Evolutionary conservation across 148 eudicot species (phyloP).

Genomic region (Pouteria glomerata): DNA sequence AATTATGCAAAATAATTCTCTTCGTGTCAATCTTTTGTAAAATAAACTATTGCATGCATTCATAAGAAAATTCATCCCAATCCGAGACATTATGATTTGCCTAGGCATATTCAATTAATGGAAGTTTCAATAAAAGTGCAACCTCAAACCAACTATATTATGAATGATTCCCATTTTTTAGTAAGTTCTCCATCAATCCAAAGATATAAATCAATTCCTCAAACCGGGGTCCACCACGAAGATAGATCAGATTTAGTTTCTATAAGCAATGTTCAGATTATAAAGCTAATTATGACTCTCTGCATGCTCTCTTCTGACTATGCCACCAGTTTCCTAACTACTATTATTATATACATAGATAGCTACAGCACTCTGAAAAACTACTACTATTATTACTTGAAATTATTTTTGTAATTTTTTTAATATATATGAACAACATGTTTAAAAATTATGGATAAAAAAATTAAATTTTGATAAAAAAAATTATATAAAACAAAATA

Average conservation of each 20-base stretch:
- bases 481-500: no score
- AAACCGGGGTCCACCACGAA: background rate
- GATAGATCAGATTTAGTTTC: background rate
- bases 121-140: slow-evolving; percentile 1
- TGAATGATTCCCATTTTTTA: background rate
- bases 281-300: background rate
- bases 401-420: no score
- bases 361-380: no score
- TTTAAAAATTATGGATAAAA: no score
- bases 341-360: no score
- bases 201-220: background rate
- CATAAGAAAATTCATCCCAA: background rate
- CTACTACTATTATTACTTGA: no score
- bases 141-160: background rate
- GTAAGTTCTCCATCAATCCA: background rate
- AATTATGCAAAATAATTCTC: background rate
- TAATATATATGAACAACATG: no score
- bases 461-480: no score
- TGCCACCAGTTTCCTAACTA: no score
- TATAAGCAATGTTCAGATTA: background rate
- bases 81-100: background rate
- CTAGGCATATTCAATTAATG: background rate
- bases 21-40: background rate
- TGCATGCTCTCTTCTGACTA: background rate
- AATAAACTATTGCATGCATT: background rate